These are phyloP conservation scores for Leccinum subgranulosum DNA, from an alignment of 768 basidiomycete species.

Conservation along the genomic window DNA sequence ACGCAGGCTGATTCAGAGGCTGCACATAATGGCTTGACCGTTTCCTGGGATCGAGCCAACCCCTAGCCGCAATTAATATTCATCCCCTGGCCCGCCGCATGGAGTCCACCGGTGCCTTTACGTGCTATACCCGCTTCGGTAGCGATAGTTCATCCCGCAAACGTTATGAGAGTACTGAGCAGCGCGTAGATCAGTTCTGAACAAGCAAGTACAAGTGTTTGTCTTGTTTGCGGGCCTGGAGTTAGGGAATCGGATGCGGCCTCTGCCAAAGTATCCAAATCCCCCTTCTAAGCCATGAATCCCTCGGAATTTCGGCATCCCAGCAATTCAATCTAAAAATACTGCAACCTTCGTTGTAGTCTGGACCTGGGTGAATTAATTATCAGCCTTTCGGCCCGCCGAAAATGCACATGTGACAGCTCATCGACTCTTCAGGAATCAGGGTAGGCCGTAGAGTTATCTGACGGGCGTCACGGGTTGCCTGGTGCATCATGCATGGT, in stretches of 20 bases:
- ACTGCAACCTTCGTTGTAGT: not conserved
- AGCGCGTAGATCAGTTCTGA: too few relatives aligned
- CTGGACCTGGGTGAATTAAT: not conserved
- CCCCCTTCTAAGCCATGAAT: not conserved
- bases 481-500: not conserved
- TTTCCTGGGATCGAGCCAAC: not conserved
- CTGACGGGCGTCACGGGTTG: not conserved
- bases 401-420: not conserved
- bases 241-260: too few relatives aligned
- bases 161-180: too few relatives aligned
- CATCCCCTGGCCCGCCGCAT: not conserved
- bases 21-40: not conserved
- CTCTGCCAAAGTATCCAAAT: not conserved
- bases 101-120: not conserved
- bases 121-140: not conserved
- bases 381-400: not conserved
- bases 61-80: not conserved
- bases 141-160: not conserved
- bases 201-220: too few relatives aligned
- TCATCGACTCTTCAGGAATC: not conserved
- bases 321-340: not conserved
- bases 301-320: not conserved
- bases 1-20: too few relatives aligned
- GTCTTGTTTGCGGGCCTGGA: too few relatives aligned
- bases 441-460: not conserved